Evolutionary conservation across 2,329 filamentous ascomycete genomes (phyloP).

Genomic region (Colletotrichum chlorophyti): DNA sequence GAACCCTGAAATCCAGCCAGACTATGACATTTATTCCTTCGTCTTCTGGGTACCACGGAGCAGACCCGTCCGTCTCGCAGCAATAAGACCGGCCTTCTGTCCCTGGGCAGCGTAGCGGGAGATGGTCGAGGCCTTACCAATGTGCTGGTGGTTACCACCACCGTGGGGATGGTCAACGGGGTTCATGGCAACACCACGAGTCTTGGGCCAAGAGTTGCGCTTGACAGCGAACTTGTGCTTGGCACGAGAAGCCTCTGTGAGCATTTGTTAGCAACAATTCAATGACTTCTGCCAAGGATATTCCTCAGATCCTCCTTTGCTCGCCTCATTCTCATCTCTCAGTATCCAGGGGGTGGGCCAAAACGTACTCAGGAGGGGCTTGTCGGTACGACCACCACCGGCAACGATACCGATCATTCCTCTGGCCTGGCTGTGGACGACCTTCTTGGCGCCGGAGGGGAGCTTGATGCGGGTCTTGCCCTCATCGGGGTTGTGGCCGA

Average conservation of each 20-base stretch:
- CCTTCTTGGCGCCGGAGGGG: conserved; percentile 98
- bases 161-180: conserved; percentile 98
- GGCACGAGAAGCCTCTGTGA: conserved; percentile 92
- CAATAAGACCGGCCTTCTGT: conserved; percentile 99
- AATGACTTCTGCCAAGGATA: too few species aligned
- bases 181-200: conserved; percentile 99
- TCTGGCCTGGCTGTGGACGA: conserved; percentile 88
- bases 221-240: conserved; percentile 99
- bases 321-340: background rate
- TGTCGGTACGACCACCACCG: conserved; percentile 99
- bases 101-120: conserved; percentile 96
- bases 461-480: conserved; percentile 99
- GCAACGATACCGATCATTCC: conserved; percentile 99
- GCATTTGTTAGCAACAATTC: conserved; percentile 50
- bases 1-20: conserved; percentile 56
- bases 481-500: conserved; percentile 98
- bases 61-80: conserved; percentile 98
- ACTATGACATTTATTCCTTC: conserved; percentile 77
- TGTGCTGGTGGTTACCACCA: conserved; percentile 99
- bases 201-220: conserved; percentile 99
- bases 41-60: conserved; percentile 99
- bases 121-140: conserved; percentile 99
- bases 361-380: conserved; percentile 89
- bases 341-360: background rate
- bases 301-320: too few species aligned